Base-by-base conservation (phyloP, 352 stramenopile genomes). In the Phytopythium vexans region DNA sequence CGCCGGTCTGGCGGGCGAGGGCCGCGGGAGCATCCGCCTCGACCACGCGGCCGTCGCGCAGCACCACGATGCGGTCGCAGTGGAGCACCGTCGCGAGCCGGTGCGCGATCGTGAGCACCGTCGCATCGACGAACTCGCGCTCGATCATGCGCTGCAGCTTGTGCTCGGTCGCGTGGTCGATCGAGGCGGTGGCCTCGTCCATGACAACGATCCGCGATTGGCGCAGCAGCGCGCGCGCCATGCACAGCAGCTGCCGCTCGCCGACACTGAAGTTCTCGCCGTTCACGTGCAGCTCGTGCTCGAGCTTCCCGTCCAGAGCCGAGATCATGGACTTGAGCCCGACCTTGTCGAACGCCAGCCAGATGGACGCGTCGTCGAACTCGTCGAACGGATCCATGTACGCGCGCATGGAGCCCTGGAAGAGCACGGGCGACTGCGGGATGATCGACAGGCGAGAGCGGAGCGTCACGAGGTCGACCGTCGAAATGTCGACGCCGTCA, bases 101-200 rank as follows among this genome's bases (percentile, higher is more conserved):
- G 58, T 98, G 92, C 3, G 94, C 93, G 60, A 98, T 97, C 4
- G 93, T 97, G 7, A 98, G 61, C n/a, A 97, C 76, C n/a, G 94
- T 98, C 8, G 82, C 74, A 21, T 88, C 66, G 7, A 49, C 47
- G 66, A 98, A 98, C 45, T 97, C 86, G 34, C 83, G 56, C 32
- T 84, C 72, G 54, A 97, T 90, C 46, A 87, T 89, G 8, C 70
- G 57, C 50, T 81, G 72, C 27, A 92, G 88, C 14, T 60, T 62
- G 8, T 64, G 43, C 67, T 97, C 86, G 27, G 66, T 83, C 21
- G 61, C 58, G 42, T 56, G 53, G 16, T 88, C 79, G 42, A 88
- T 81, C 4, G 72, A 71, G 10, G 81, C 78, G 1, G 92, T 98
- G 3, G 92, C 94, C 71, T 99, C 95, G 54, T 98, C 96, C 72